Conservation (phyloP, 129 eudicot species). For the Tagetes erecta region DNA sequence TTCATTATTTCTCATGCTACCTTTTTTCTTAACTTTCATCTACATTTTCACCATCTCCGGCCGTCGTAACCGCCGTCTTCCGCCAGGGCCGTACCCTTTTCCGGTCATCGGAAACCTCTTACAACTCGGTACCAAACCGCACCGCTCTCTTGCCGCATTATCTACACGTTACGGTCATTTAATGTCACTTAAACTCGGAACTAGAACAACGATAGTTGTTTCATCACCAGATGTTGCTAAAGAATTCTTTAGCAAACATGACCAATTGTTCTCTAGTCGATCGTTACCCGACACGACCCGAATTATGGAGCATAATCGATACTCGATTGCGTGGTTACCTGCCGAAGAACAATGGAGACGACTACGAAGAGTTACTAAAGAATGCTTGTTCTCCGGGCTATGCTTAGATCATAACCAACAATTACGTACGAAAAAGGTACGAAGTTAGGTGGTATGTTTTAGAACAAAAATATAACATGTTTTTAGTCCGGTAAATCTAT, state of each 20-base stretch:
- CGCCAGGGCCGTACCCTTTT: not conserved
- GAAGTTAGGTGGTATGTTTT: no score
- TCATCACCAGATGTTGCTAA: not conserved
- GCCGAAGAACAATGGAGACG: slow-evolving; percentile 2
- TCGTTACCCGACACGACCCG: not conserved
- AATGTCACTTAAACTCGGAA: slow-evolving; percentile 5
- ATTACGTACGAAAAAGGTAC: slow-evolving; percentile 12
- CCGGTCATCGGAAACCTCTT: slow-evolving; percentile 8
- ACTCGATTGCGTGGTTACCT: not conserved
- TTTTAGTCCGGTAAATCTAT: no score
- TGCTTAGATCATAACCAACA: not conserved
- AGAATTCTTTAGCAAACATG: not conserved
- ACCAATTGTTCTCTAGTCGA: not conserved
- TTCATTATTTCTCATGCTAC: not conserved
- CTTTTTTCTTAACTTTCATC: not conserved
- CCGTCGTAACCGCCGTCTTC: not conserved
- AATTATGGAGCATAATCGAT: not conserved
- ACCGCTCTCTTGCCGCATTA: not conserved
- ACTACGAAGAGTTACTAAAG: slow-evolving; percentile 4
- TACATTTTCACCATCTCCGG: not conserved
- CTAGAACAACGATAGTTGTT: not conserved
- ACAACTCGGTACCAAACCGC: not conserved
- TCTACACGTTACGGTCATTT: not conserved
- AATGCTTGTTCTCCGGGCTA: not conserved
- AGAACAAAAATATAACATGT: no score